phyloP scores from a whole-genome alignment of 371 early-diverging fungal genomes.

The Umbelopsis sp. region DNA sequence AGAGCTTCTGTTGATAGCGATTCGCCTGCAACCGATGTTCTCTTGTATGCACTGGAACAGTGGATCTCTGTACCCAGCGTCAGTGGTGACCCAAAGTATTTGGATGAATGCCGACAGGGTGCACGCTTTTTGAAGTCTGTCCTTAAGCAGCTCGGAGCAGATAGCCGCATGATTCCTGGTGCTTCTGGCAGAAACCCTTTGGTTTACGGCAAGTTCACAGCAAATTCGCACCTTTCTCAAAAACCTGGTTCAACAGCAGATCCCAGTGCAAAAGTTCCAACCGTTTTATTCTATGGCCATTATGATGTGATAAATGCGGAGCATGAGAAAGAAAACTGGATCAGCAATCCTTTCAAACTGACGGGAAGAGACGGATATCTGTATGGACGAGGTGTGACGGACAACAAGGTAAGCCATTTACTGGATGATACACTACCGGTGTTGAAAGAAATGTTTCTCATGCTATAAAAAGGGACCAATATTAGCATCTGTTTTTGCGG shows the following conservation, averaged over 20 bases:
- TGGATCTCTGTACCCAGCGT: constrained; percentile 77
- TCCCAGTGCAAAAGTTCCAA: constrained; percentile 34
- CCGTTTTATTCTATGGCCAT: constrained; percentile 83
- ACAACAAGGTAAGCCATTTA: constrained; percentile 62
- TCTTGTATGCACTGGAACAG: constrained; percentile 69
- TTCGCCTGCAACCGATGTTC: constrained; percentile 45
- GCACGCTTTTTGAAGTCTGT: constrained; percentile 76
- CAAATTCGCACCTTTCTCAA: constrained; percentile 24
- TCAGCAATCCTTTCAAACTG: constrained; percentile 45
- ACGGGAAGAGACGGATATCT: constrained; percentile 74
- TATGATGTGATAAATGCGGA: constrained; percentile 84
- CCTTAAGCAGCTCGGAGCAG: constrained; percentile 76
- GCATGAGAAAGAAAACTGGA: constrained; percentile 58
- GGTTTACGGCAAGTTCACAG: constrained; percentile 74
- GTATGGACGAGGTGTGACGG: constrained; percentile 84
- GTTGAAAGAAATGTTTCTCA: neutral
- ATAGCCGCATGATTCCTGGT: constrained; percentile 69
- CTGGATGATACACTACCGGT: neutral
- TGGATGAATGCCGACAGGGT: constrained; percentile 77
- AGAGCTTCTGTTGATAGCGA: constrained; percentile 31
- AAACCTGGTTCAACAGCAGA: constrained; percentile 9
- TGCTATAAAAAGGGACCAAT: constrained; percentile 63
- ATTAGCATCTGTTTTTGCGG: constrained; percentile 78
- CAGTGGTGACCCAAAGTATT: constrained; percentile 63
- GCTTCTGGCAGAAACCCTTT: constrained; percentile 72